phyloP scores from a whole-genome alignment of 495 filamentous ascomycete species.

The Stereocaulon alpinum region DNA sequence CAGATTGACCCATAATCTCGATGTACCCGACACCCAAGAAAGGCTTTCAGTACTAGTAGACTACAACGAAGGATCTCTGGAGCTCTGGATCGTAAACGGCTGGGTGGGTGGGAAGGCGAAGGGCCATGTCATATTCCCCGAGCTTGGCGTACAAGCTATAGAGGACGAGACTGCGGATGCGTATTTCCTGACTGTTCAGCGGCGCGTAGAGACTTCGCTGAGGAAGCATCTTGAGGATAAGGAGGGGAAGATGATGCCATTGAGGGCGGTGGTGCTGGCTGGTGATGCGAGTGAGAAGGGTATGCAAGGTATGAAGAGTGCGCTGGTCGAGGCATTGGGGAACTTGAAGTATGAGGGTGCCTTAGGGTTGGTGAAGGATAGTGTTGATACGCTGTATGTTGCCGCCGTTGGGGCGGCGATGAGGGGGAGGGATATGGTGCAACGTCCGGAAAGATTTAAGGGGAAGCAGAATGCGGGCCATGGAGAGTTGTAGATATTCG shows the following conservation, averaged over 20 bases:
- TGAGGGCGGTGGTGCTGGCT: neutral
- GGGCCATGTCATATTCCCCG: neutral
- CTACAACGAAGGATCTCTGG: neutral
- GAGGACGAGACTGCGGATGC: neutral
- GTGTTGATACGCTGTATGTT: neutral
- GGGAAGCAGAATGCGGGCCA: neutral
- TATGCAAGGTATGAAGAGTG: neutral
- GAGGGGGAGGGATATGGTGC: neutral
- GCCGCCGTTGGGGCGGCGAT: neutral
- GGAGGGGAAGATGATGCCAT: neutral
- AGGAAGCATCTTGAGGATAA: neutral
- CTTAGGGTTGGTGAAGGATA: neutral
- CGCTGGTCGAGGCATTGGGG: neutral
- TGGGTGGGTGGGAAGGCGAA: neutral
- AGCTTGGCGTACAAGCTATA: neutral
- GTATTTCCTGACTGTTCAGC: neutral
- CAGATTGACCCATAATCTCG: neutral
- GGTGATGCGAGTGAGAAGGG: conserved; percentile 1
- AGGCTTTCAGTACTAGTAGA: neutral
- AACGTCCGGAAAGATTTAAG: neutral
- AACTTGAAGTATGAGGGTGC: neutral
- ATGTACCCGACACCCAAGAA: no score
- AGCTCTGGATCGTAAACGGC: neutral
- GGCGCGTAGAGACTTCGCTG: neutral
- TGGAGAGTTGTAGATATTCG: neutral